Conservation (phyloP, 352 stramenopile genomes). For the Phytophthora brassicae region DNA sequence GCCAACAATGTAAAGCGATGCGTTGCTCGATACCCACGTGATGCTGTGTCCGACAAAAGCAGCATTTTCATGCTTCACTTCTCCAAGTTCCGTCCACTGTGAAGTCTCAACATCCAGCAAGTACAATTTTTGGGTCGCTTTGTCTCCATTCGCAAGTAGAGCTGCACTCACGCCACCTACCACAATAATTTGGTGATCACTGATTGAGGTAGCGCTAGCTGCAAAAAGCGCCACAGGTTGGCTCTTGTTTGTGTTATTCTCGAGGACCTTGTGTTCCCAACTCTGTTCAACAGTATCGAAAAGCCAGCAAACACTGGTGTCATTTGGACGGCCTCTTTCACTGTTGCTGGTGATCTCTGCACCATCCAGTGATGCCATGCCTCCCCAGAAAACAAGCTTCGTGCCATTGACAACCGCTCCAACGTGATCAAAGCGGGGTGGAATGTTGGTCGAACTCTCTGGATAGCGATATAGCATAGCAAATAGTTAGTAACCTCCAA, state of each 20-base stretch:
- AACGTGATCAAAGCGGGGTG: slow-evolving; percentile 63
- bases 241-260: slow-evolving; percentile 34
- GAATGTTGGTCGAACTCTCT: slow-evolving; percentile 17
- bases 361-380: slow-evolving; percentile 46
- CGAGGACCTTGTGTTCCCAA: slow-evolving; percentile 46
- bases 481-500: background rate
- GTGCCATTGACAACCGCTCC: slow-evolving; percentile 46
- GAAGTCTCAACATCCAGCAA: slow-evolving; percentile 46
- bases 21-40: slow-evolving; percentile 49
- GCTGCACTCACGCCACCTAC: slow-evolving; percentile 55
- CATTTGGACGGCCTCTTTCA: slow-evolving; percentile 3
- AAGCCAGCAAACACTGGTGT: slow-evolving; percentile 32
- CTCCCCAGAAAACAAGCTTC: slow-evolving; percentile 64
- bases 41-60: slow-evolving; percentile 59
- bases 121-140: slow-evolving; percentile 55
- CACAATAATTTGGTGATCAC: slow-evolving; percentile 56
- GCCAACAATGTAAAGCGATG: slow-evolving; percentile 54
- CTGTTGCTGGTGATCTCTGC: slow-evolving; percentile 25
- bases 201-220: slow-evolving; percentile 48
- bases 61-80: slow-evolving; percentile 47
- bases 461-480: background rate
- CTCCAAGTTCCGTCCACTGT: slow-evolving; percentile 56
- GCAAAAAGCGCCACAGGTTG: slow-evolving; percentile 44
- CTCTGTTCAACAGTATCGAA: slow-evolving; percentile 53
- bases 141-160: slow-evolving; percentile 38